Evolutionary conservation across 192 early-diverging fungal species (phyloP).

Genomic region (Entrophospora sp.): DNA sequence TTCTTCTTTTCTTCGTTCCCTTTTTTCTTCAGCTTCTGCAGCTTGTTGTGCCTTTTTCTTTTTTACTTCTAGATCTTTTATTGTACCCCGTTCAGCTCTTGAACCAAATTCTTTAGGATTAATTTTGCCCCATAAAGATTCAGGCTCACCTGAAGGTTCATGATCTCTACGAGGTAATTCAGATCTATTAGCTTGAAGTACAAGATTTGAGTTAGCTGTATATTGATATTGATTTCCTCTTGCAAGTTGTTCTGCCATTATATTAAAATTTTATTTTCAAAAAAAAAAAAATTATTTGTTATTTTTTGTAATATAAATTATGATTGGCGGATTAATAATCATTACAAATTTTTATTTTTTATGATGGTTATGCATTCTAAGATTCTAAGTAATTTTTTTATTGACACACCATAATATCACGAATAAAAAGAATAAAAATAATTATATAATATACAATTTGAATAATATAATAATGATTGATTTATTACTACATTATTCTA

Average conservation of each 20-base stretch:
- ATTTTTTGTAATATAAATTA: no score
- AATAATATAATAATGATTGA: no score
- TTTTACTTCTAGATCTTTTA: conserved; percentile 54
- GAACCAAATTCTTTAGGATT: conserved; percentile 80
- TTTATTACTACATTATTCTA: no score
- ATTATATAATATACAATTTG: no score
- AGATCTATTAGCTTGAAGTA: conserved; percentile 83
- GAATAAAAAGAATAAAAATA: no score
- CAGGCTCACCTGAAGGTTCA: conserved; percentile 93
- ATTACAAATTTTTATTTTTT: no score
- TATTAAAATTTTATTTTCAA: no score
- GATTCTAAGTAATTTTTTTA: no score
- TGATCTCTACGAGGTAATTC: conserved; percentile 72
- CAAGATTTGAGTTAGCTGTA: conserved; percentile 91
- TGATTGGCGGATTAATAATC: no score
- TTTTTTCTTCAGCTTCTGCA: conserved; percentile 43
- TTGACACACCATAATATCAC: no score
- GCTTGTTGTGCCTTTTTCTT: conserved; percentile 48
- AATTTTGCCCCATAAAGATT: conserved; percentile 82
- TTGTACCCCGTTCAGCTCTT: conserved; percentile 57
- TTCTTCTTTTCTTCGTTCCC: conserved; percentile 52
- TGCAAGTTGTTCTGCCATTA: conserved; percentile 60
- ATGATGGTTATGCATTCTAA: no score
- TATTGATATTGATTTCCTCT: conserved; percentile 69
- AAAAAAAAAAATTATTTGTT: no score